Base-by-base conservation (phyloP, 164 flowering plant species). In the Berberis vulgaris region DNA sequence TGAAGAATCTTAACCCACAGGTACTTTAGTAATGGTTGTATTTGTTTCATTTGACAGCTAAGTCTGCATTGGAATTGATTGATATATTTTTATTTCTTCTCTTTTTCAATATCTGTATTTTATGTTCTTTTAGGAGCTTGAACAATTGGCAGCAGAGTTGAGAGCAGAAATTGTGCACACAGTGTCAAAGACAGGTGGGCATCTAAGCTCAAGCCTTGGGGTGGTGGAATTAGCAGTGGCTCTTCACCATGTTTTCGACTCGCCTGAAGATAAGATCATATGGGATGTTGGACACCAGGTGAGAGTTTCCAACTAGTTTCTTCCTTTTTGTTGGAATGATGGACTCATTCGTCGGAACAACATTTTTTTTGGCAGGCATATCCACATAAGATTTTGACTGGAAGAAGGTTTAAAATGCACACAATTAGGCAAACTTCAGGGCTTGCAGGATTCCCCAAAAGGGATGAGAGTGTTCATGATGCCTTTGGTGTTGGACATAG, bases 241-340 rank as follows among this genome's bases (percentile, higher is more conserved):
- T 63, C 77, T 93, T 2, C 98, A 93, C 63, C 87, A 88, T 80
- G 96, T 93, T 4, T 93, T 93, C 78, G 78, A 82, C 55, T 72
- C 91, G 8, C 98, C 98, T 59, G 84, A 83, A 3, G 98, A 93
- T 69, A 93, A 77, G 68, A 88, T 93, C 76, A 81, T 93, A 11
- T 93, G 98, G 98, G 98, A 93, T 69, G 98, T 93, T 50, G 98
- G 98, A 39, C 98, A 89, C 74, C 98, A 89, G 88, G 98, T 92
- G 10, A 62, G 71, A 60, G 2, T 43, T 59, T 50, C 6, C 62
- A 26, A 3, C 13, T 52, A 6, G 13, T 10, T 26, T 26, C 26
- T 26, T 26, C 26, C 26, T 26, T 26, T 26, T 26, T 26, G 26
- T 26, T 26, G 26, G 26, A 26, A 26, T 26, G 26, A 26, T 26